Evolutionary conservation across 2,329 filamentous ascomycete species (phyloP).

Genomic region (Xylaria digitata): DNA sequence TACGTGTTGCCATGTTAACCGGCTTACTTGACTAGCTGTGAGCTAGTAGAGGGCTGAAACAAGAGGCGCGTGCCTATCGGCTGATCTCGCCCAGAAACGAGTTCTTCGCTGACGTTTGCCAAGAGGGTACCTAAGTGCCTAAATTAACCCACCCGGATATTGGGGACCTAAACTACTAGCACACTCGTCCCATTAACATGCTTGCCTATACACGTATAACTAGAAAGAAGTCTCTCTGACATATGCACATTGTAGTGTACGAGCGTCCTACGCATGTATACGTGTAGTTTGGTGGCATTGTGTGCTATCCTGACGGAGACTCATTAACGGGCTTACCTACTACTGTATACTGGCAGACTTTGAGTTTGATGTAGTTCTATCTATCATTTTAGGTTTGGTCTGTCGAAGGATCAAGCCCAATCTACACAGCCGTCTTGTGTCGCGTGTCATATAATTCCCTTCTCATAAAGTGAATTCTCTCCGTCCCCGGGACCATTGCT

Average conservation of each 20-base stretch:
- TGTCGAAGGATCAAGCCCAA: constrained; percentile 12
- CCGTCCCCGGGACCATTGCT: constrained; percentile 2
- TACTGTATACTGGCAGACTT: too few species aligned
- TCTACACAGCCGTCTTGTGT: constrained; percentile 2
- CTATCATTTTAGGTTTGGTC: too few species aligned
- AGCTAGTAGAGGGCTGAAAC: constrained; percentile 30
- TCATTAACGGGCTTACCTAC: too few species aligned
- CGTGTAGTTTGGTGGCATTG: too few species aligned
- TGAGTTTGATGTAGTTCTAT: too few species aligned
- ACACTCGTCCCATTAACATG: too few species aligned
- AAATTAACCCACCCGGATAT: constrained; percentile 18
- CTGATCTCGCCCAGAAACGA: constrained; percentile 20
- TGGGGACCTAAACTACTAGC: constrained; percentile 17
- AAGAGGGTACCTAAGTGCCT: constrained; percentile 8
- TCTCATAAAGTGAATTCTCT: not conserved
- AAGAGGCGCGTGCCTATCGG: constrained; percentile 22
- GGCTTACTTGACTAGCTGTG: not conserved
- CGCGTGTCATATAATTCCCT: not conserved
- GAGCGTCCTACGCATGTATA: too few species aligned
- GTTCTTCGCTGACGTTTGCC: constrained; percentile 14
- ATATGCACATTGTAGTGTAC: not conserved
- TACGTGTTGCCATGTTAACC: constrained; percentile 28
- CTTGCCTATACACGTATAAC: too few species aligned
- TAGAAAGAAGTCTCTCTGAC: not conserved
- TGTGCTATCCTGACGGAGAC: too few species aligned